Evolutionary conservation across 176 grass and related monocot species (phyloP).

Genomic region (Zoysia pacifica): DNA sequence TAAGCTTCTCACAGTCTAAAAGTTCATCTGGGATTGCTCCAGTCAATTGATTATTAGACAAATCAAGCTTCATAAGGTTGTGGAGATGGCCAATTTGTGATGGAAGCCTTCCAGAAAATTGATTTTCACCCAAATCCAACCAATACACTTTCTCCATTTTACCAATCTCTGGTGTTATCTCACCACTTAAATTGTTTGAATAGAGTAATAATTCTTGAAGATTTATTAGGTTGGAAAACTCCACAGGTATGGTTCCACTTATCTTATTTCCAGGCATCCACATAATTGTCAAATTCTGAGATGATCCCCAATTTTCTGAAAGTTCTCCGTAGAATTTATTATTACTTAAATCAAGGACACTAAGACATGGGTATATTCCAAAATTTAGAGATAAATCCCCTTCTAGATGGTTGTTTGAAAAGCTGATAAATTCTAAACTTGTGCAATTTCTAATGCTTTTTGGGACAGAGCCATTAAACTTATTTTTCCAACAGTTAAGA

Average conservation of each 20-base stretch:
- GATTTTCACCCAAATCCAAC: conserved; percentile 5
- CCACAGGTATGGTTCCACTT: neutral
- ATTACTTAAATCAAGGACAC: neutral
- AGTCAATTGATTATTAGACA: neutral
- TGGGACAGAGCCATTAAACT: neutral
- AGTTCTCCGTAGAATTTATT: conserved; percentile 2
- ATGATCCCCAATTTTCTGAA: neutral
- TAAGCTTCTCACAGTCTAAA: neutral
- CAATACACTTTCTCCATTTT: neutral
- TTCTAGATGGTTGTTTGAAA: neutral
- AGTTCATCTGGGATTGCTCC: neutral
- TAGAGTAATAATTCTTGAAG: neutral
- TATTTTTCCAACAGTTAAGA: neutral
- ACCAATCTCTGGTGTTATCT: conserved; percentile 1
- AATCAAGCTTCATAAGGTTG: neutral
- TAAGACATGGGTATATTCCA: conserved; percentile 12
- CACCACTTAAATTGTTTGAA: neutral
- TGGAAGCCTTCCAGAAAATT: neutral
- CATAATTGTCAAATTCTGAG: neutral
- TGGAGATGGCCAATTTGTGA: neutral
- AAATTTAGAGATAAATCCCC: conserved; percentile 17
- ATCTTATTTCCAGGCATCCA: neutral
- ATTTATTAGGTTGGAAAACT: neutral
- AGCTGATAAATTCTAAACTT: neutral
- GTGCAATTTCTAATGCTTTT: conserved; percentile 1